Percentiles rank a stretch among this genome's conserved stretches.
These are phyloP conservation scores for Nephelium lappaceum DNA, from an alignment of 345 rosid genomes.

Conservation along the genomic window DNA sequence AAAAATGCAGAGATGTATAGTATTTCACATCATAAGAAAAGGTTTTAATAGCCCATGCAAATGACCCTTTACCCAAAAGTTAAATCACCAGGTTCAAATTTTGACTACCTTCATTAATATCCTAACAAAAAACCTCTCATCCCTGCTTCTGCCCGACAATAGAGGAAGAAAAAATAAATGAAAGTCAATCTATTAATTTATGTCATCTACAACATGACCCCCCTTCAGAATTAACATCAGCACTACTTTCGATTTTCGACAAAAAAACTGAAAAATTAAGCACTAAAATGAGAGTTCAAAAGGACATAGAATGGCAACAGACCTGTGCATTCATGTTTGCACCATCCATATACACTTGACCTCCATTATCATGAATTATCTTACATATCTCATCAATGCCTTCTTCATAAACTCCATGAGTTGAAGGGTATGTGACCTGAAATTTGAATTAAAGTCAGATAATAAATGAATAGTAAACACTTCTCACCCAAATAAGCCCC, in stretches of 20 bases:
- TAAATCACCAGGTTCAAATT: neutral
- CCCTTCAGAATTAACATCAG: neutral
- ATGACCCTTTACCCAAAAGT: neutral
- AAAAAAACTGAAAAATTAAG: no score
- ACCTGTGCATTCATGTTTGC: slow-evolving; percentile 99
- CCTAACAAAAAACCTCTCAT: neutral
- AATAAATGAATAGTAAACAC: neutral
- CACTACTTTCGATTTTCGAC: no score
- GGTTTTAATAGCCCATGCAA: neutral
- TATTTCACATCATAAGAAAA: neutral
- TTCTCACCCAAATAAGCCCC: neutral
- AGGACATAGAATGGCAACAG: slow-evolving; percentile 17
- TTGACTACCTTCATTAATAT: neutral
- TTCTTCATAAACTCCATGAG: slow-evolving; percentile 97
- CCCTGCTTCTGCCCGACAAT: neutral
- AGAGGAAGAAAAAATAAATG: slow-evolving; percentile 3
- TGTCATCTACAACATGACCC: neutral
- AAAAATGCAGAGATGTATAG: neutral
- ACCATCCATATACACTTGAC: slow-evolving; percentile 99
- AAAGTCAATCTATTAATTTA: neutral
- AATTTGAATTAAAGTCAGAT: slow-evolving; percentile 21
- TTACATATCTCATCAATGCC: slow-evolving; percentile 93
- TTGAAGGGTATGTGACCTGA: slow-evolving; percentile 96
- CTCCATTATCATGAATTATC: slow-evolving; percentile 95
- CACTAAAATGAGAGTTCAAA: slow-evolving; percentile 11